Base-by-base conservation (phyloP, 2,329 filamentous ascomycete genomes). In the Pseudogymnoascus sp. region DNA sequence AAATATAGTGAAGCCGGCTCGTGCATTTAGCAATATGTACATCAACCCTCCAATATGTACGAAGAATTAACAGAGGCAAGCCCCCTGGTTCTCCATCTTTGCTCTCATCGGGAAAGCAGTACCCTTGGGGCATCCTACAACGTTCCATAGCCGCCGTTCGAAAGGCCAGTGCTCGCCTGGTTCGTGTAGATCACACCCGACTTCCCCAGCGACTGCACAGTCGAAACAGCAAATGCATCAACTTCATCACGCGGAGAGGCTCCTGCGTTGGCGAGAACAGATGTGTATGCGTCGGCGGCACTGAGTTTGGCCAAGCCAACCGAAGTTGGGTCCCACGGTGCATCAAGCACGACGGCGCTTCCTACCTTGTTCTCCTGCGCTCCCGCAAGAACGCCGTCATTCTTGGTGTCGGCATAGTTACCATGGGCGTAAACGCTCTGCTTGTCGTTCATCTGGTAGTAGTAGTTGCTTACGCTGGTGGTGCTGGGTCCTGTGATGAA, bases 401-500 rank as follows among this genome's bases (percentile, higher is more conserved):
- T 74, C 68, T 82, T 73, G 2, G 74, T 72, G 66, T 84, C 82
- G 64, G 80, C 78, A 65, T 77, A 82, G 68, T 83, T 84, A 35
- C 76, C 73, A 55, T 77, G 73, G 10, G 82, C 79, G 48, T 81
- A 83, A 13, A 77, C 80, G 40, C 79, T 78, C 71, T 82, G 83
- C 59, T 79, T 78, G 2, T 69, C 73, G 61, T 82, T 82, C n/a
- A 81, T 80, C n/a, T 80, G 75, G 1, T 79, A 82, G 64, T 82
- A 84, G 1, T 79, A 81, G 64, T 82, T 83, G 0, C 79, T 78
- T 1, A 78, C 74, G 2, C 77, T 76, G 27, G 70, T 76, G 2
- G 80, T 82, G 52, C 73, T 77, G 0, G 80, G 81, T 0, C 81
- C 82, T 1, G 77, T 77, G 63, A 84, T 80, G 70, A 82, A 84